Evolutionary conservation across 257 asterid species (phyloP), one percentile per base, ranked within the genome.

Genomic region (Thymus mandschuricus): DNA sequence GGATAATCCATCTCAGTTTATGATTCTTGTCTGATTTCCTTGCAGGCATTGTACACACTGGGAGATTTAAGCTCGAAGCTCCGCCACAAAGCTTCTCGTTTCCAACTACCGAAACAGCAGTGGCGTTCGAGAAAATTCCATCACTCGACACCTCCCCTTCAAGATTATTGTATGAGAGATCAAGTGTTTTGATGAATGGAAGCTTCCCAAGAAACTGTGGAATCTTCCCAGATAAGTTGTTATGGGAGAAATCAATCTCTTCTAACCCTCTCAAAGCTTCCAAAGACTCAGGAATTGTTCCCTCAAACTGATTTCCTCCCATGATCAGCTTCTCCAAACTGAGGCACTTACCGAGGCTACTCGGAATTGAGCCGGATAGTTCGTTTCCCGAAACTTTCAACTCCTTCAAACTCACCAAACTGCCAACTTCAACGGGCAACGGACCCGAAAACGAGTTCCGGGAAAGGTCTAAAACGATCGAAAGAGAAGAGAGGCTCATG

Each of bases 401-500:
- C 62, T 67, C 72, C 50, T 38, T 52, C 63, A 67, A 52, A 67
- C 52, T 5, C 9, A 8, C 11, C 51, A 67, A 21, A 9, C 34
- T 67, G 52, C 72, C 11, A 3, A 67, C 52, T 67, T 67, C 72
- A 34, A 2, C 35, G 2, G 72, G 72, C 27, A 67, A 11, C 1
- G 72, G 52, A 1, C 72, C 72, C 0, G 63, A 67, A 8, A 67
- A 52, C 1, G 72, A 67, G n/a, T 67, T 67, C 2, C 13, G 51
- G 1, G 63, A 51, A 4, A 67, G 49, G 62, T 52, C n/a, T 21
- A 67, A 27, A 35, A 52, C 2, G 5, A 8, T 9, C 6, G 73
- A 68, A 55, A 68, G 73, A 11, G 73, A 68, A 11, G 73, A 54
- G 73, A 68, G 64, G 33, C 43, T 68, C 64, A 68, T 10, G 51